Percentiles rank a stretch among this genome's conserved stretches.
phyloP scores from a whole-genome alignment of 352 stramenopile genomes.

The Pythium pyrilobum region DNA sequence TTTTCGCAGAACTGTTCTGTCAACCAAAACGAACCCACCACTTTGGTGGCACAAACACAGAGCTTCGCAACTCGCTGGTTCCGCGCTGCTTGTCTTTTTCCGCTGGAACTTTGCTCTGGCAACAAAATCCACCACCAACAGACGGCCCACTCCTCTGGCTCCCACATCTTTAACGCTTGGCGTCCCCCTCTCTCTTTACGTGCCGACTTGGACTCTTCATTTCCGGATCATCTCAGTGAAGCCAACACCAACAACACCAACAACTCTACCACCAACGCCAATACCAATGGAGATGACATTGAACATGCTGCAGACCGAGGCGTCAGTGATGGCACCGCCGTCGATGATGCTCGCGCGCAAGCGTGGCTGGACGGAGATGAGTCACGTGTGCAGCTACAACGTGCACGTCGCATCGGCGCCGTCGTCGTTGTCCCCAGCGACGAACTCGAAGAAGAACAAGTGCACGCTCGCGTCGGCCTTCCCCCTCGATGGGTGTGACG shows the following conservation, averaged over 20 bases:
- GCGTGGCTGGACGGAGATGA: slow-evolving; percentile 13
- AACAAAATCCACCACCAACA: neutral
- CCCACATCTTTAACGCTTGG: neutral
- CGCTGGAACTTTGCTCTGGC: too few relatives aligned
- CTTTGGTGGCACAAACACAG: slow-evolving; percentile 4
- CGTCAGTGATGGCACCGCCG: neutral
- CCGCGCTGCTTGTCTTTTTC: too few relatives aligned
- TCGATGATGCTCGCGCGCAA: slow-evolving; percentile 6
- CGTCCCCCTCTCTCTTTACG: neutral
- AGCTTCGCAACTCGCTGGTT: neutral
- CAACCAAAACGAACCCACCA: neutral
- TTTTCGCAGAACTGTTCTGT: slow-evolving; percentile 3
- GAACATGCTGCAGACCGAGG: neutral
- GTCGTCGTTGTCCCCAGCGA: neutral
- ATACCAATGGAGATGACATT: neutral
- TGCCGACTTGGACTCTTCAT: neutral
- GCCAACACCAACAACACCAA: neutral
- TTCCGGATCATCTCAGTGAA: neutral
- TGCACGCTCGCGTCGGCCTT: neutral
- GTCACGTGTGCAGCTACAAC: neutral
- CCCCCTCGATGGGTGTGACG: neutral
- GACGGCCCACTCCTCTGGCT: neutral
- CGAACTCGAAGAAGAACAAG: slow-evolving; percentile 4
- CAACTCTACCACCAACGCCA: neutral
- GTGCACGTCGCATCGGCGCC: neutral